Conservation (phyloP, 2,329 filamentous ascomycete species). For the Fusarium aywerte region DNA sequence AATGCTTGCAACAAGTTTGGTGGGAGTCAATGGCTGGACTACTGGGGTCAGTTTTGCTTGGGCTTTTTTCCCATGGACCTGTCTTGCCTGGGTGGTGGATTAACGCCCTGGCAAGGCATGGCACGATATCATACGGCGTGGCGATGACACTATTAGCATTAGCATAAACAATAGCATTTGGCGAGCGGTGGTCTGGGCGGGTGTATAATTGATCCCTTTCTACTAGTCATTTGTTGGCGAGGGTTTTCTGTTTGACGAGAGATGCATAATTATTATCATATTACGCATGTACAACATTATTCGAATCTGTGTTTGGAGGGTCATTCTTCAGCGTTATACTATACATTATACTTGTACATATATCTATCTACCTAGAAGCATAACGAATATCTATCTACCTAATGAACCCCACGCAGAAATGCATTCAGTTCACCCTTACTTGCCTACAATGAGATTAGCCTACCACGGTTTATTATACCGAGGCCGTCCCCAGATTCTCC, state of each 20-base stretch:
- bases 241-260: conserved; percentile 10
- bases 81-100: conserved; percentile 12
- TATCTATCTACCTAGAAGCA: conserved; percentile 25
- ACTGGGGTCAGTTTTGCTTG: conserved; percentile 5
- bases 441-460: conserved; percentile 5
- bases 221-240: not conserved
- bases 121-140: conserved; percentile 21
- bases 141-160: conserved; percentile 30
- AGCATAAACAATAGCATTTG: conserved; percentile 31
- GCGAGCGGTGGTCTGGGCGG: conserved; percentile 31
- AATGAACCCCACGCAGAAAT: conserved; percentile 9
- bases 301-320: conserved; percentile 4
- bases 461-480: conserved; percentile 11
- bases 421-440: not conserved
- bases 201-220: conserved; percentile 25
- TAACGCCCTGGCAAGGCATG: conserved; percentile 18
- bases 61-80: conserved; percentile 20
- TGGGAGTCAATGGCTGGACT: conserved; percentile 11
- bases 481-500: conserved; percentile 14
- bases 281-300: conserved; percentile 33
- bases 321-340: conserved; percentile 2
- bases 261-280: conserved; percentile 17
- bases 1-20: conserved; percentile 8
- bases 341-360: not conserved
- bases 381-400: conserved; percentile 10